Conservation (phyloP, 306 rosid genomes). For the Fagus crenata region DNA sequence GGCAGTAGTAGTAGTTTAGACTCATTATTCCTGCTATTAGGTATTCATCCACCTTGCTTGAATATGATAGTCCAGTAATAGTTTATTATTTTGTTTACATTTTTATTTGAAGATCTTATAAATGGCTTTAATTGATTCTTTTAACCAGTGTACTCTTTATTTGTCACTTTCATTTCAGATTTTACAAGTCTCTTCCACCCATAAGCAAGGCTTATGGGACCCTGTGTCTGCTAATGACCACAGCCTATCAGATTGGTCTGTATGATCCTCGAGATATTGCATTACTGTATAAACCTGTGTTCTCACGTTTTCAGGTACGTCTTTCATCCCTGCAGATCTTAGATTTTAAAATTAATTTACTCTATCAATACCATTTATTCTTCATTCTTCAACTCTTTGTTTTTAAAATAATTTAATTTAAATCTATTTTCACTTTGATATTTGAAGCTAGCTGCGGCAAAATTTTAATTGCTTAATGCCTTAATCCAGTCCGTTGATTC, state of each 20-base stretch:
- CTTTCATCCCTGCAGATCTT: not conserved
- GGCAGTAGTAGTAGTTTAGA: not conserved
- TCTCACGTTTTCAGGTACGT: conserved; percentile 70
- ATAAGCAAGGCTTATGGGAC: conserved; percentile 91
- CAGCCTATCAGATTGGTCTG: conserved; percentile 56
- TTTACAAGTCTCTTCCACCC: conserved; percentile 83
- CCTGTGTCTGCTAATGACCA: conserved; percentile 62
- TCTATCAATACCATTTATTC: conserved; percentile 8
- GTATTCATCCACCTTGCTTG: not conserved
- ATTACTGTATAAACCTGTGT: conserved; percentile 35
- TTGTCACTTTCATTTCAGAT: conserved; percentile 51
- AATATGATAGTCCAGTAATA: not conserved
- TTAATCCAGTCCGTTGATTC: not conserved
- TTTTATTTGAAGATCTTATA: not conserved
- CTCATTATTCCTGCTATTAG: not conserved
- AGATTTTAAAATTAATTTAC: conserved; percentile 1
- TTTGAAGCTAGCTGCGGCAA: not conserved
- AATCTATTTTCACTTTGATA: not conserved
- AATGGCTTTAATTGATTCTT: conserved; percentile 7
- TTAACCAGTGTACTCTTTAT: conserved; percentile 2
- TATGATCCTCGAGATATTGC: conserved; percentile 32
- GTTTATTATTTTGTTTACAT: not conserved
- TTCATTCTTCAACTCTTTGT: not conserved
- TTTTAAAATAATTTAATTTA: conserved; percentile 1
- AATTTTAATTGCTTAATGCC: not conserved